Conservation (phyloP, 129 eudicot species). For the Arctium minus region DNA sequence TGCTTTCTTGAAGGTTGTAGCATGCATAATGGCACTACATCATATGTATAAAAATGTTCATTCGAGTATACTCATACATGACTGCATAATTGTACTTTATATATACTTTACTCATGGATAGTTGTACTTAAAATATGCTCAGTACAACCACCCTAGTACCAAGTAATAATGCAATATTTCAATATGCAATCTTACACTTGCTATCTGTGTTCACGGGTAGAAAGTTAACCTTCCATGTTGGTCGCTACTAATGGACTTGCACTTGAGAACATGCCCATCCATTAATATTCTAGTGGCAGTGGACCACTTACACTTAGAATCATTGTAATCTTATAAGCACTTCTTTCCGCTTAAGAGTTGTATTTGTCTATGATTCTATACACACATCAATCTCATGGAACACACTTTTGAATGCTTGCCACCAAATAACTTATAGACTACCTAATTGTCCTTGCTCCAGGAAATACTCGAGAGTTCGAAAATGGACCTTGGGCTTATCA, state of each 20-base stretch:
- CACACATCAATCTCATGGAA: neutral
- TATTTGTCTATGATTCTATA: neutral
- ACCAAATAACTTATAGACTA: neutral
- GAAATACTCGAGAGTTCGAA: slow-evolving; percentile 62
- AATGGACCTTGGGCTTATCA: slow-evolving; percentile 78
- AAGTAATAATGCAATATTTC: neutral
- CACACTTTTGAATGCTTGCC: neutral
- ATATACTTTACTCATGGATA: neutral
- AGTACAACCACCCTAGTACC: neutral
- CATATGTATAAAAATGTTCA: neutral
- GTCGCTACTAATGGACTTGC: neutral
- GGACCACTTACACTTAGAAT: neutral
- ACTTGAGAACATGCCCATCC: neutral
- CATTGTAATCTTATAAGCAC: neutral
- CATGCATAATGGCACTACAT: neutral
- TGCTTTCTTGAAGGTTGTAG: neutral
- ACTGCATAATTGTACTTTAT: neutral
- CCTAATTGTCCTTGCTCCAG: slow-evolving; percentile 28
- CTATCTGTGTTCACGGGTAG: neutral
- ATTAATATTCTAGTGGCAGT: neutral
- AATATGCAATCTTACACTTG: neutral
- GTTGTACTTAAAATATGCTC: neutral
- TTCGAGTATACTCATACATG: neutral
- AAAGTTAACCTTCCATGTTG: neutral
- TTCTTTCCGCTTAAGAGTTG: neutral